Evolutionary conservation across 2,329 filamentous ascomycete genomes (phyloP), one percentile per base, ranked within the genome.

Genomic region (Trichoderma arundinaceum): DNA sequence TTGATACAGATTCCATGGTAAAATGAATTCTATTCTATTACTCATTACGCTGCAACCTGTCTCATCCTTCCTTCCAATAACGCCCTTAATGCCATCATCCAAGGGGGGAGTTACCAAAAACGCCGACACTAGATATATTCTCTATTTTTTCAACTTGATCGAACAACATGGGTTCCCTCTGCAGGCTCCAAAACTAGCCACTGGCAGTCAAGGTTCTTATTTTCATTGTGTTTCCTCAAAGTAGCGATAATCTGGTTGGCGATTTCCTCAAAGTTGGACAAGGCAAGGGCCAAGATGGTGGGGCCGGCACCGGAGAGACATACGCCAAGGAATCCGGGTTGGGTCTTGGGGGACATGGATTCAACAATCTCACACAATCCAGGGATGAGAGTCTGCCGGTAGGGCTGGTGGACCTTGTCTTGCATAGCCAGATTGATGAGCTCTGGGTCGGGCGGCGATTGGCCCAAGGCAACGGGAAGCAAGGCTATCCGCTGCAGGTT

Each of bases 391-490:
- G 86, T 90, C 79, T 95, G 90, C 62, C 95, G 90, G 82, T 99
- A 98, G 49, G 93, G 95, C 79, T 99, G 95, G 81, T 99, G 95
- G 68, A 99, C 88, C 80, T 94, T 96, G 82, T 99, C 95, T 80
- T 98, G 95, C 95, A 99, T 99, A 53, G 94, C 94, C 54, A 96
- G 88, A 81, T 96, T 96, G 77, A 99, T 99, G 78, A 96, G 90
- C 72, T 96, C 90, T 22, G 95, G 90, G 75, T 97, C 91, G 1
- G 94, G 94, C 9, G 95, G 94, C 7, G 91, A 94, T 76, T 92
- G 90, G 69, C 94, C 93, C 52, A 99, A 85, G 1, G 94, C 94
- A 10, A 93, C 92, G 38, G 94, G 94, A 12, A 99, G 86, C 57
- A 99, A 85, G 2, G 94, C 94, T 77, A 97, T 92, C 70, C 95